Evolutionary conservation across 345 rosid genomes (phyloP).

Genomic region (Chamaenerion angustifolium): DNA sequence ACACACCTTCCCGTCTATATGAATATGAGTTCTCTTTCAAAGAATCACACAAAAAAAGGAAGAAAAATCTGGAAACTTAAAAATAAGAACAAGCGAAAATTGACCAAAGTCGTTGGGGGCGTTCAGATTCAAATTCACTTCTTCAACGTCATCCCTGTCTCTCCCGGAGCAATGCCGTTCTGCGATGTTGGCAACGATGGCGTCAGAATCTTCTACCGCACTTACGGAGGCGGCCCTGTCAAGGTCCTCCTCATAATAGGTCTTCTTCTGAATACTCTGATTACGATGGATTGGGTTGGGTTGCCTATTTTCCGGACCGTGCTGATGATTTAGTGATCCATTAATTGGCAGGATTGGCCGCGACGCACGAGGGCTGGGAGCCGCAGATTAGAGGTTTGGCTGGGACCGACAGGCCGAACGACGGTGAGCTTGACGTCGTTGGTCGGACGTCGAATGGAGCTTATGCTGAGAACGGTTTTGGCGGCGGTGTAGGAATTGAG

Average conservation of each 20-base stretch:
- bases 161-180: slow-evolving; percentile 51
- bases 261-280: slow-evolving; percentile 6
- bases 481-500: slow-evolving; percentile 28
- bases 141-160: background rate
- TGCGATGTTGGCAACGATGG: slow-evolving; percentile 39
- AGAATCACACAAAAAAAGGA: too few species aligned
- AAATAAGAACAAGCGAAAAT: too few species aligned
- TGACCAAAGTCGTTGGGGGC: too few species aligned
- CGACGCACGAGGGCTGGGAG: slow-evolving; percentile 76
- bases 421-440: slow-evolving; percentile 14
- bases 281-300: background rate
- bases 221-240: slow-evolving; percentile 66
- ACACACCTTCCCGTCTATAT: too few species aligned
- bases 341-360: slow-evolving; percentile 67
- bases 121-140: too few species aligned
- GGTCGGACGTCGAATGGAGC: background rate
- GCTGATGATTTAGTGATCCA: slow-evolving; percentile 5
- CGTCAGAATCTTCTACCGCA: slow-evolving; percentile 53
- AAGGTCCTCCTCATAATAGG: slow-evolving; percentile 85
- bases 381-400: slow-evolving; percentile 71
- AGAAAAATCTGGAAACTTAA: too few species aligned
- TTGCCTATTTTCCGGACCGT: background rate
- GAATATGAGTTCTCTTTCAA: too few species aligned
- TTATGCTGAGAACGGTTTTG: slow-evolving; percentile 8
- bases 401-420: slow-evolving; percentile 40